Evolutionary conservation across 148 eudicot genomes (phyloP), one percentile per base, ranked within the genome.

Genomic region (Polygonum aviculare): DNA sequence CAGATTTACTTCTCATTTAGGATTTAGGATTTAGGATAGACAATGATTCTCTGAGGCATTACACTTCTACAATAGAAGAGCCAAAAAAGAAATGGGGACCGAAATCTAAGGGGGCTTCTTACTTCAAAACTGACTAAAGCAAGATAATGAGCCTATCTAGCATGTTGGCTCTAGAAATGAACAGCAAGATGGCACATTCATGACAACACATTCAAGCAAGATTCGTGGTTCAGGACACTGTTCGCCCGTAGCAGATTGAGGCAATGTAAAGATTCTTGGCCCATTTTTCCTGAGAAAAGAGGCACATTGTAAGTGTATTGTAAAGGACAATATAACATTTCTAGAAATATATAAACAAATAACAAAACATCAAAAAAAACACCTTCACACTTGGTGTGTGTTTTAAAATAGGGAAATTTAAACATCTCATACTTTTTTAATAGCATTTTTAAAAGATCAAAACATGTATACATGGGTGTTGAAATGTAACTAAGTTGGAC

Each of bases 201-300:
- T 72, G 50, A 11, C 33, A 72, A 50, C 41, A 50, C 41, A 7
- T 44, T 44, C 40, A 45, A 72, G 36, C 2, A 18, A 35, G 40
- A 31, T 10, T 67, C 49, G 74, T 78, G 73, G 76, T 83, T 90
- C 83, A 90, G 22, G 92, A 87, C 72, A 90, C 96, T 3, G 96
- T 90, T 49, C 92, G 91, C 65, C 92, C 96, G 78, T 87, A 88
- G 74, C 92, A 87, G 39, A 90, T 77, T 12, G 89, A 87, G 19
- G 96, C 89, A 81, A 90, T 84, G 57, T 90, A 90, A 52, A 90
- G 85, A 80, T 88, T 88, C 82, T 88, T 90, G 4, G 86, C 86
- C 96, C 96, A 90, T 83, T 88, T 90, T 72, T 88, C 96, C 96
- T 90, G 88, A 86, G 80, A 9, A 78, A 16, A 38, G 54, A 48